Base-by-base conservation (phyloP, 1,139 yeast species). In the Blastobotrys ciferrii region DNA sequence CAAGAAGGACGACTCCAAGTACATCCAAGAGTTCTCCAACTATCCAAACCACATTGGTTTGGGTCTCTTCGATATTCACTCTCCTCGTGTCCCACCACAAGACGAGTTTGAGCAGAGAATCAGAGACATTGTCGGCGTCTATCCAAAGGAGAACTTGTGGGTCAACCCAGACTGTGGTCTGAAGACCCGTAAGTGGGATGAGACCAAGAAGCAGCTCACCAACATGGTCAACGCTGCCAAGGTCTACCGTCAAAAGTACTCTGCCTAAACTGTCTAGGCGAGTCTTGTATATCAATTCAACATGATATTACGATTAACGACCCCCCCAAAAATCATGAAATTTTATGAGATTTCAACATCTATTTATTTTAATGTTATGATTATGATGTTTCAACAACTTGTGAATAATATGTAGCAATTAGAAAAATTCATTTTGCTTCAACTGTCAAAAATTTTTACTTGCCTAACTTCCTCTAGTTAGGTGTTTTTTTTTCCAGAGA, bases 151-250 rank as follows among this genome's bases (percentile, higher is more conserved):
- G 72, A 91, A 91, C 77, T 87, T 92, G 83, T 92, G 98, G 98
- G 94, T 92, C 69, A 92, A 92, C 94, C 98, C 98, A 69, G 98
- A 92, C 80, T 92, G 98, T 84, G 98, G 98, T 83, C 82, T 91
- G 75, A 91, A 91, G 86, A 87, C 96, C 71, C 85, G 96, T 81
- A 92, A 91, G 62, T 87, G 95, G 95, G 84, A 84, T 60, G 95
- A 87, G 80, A 86, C 88, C 65, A 77, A 81, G 76, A 80, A 61
- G 62, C 71, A 71, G 66, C 85, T 92, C 76, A 85, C 94, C 72
- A 87, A 92, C 78, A 92, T 92, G 98, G 98, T 92, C 72, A 91
- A 86, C 63, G 98, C 98, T 70, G 98, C 98, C 69, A 89, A 91
- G 81, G 80, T 80, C 76, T 89, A 78, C 92, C 89, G 98, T 77